Conservation (phyloP, 805 yeast species). For the Zygotorulaspora florentina region DNA sequence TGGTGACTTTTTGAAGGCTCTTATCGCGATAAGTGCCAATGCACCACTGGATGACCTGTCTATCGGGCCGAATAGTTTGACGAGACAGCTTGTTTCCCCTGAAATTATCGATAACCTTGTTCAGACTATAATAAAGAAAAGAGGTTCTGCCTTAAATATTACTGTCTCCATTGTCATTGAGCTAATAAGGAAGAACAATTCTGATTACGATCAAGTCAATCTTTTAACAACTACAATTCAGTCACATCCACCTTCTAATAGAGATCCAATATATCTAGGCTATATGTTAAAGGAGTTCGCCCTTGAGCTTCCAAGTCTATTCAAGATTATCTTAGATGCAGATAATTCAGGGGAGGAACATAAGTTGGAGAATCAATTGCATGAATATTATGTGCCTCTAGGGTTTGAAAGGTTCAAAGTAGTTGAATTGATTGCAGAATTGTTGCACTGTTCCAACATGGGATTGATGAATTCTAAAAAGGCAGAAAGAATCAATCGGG, state of each 20-base stretch:
- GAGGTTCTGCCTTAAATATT: slow-evolving; percentile 80
- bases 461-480: slow-evolving; percentile 73
- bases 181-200: slow-evolving; percentile 88
- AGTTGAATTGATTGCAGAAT: slow-evolving; percentile 88
- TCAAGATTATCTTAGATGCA: slow-evolving; percentile 23
- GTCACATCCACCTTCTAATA: slow-evolving; percentile 78
- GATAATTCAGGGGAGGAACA: slow-evolving; percentile 18
- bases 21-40: slow-evolving; percentile 92
- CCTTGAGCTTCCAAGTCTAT: slow-evolving; percentile 42
- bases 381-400: slow-evolving; percentile 57
- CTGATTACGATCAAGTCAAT: slow-evolving; percentile 87
- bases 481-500: slow-evolving; percentile 62
- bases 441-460: slow-evolving; percentile 97
- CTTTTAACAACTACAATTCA: slow-evolving; percentile 70
- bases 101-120: slow-evolving; percentile 59
- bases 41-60: slow-evolving; percentile 73
- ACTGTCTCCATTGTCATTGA: slow-evolving; percentile 93
- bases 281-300: slow-evolving; percentile 72
- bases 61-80: slow-evolving; percentile 89
- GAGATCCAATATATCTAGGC: slow-evolving; percentile 91
- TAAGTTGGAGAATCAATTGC: slow-evolving; percentile 57
- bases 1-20: slow-evolving; percentile 89
- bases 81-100: slow-evolving; percentile 78
- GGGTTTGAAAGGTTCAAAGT: slow-evolving; percentile 91
- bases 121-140: slow-evolving; percentile 57